Evolutionary conservation across 768 basidiomycete genomes (phyloP).

Genomic region (Pisolithus orientalis): DNA sequence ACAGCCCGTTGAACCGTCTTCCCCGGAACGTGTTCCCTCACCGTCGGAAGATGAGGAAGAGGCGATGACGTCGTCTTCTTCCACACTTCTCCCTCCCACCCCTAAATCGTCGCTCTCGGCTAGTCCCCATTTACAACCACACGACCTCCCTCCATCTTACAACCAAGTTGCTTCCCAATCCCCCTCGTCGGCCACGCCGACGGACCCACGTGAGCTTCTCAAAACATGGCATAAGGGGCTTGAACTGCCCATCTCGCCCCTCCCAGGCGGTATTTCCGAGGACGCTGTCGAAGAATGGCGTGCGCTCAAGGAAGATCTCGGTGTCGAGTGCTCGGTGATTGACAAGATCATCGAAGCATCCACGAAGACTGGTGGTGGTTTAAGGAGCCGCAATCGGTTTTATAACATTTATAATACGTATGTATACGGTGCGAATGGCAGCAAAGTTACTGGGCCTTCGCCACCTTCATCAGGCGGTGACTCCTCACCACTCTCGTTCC

Average conservation of each 20-base stretch:
- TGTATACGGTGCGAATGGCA: conserved; percentile 39
- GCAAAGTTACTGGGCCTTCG: conserved; percentile 24
- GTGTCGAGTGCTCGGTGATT: conserved; percentile 69
- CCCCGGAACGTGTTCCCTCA: conserved; percentile 35
- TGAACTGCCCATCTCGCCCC: conserved; percentile 34
- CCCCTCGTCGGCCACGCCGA: conserved; percentile 30
- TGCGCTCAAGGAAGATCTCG: conserved; percentile 71
- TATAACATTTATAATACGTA: conserved; percentile 86
- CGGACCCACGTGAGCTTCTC: conserved; percentile 49
- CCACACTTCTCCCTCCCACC: conserved; percentile 65
- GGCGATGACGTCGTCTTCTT: conserved; percentile 65
- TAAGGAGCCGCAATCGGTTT: conserved; percentile 47
- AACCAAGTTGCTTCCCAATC: conserved; percentile 46
- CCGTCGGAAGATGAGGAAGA: conserved; percentile 40
- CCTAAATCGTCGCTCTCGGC: conserved; percentile 38
- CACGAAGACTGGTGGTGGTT: conserved; percentile 24
- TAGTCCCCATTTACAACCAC: conserved; percentile 18
- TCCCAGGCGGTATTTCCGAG: conserved; percentile 52
- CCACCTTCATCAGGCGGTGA: conserved; percentile 1
- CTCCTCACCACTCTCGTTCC: conserved; percentile 15
- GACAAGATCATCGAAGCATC: conserved; percentile 56
- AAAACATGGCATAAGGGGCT: conserved; percentile 69
- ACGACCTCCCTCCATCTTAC: conserved; percentile 72
- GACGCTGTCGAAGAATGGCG: conserved; percentile 74
- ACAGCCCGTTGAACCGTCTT: conserved; percentile 19